Base-by-base conservation (phyloP, 495 filamentous ascomycete species). In the Amniculicola lignicola region DNA sequence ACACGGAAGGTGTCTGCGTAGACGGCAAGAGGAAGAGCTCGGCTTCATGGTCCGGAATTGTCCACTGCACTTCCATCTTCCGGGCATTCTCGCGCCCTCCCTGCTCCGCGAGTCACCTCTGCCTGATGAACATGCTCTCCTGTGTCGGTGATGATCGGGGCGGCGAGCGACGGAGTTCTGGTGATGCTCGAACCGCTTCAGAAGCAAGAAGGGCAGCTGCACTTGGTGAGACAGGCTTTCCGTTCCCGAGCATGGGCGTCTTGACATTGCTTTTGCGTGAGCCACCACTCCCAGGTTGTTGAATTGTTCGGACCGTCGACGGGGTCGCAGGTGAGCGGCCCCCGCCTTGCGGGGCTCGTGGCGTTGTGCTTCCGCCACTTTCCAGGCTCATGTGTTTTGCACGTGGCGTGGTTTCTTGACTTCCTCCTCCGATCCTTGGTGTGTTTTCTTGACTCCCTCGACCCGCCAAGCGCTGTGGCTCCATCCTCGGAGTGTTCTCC, bases 381-480 rank as follows among this genome's bases (percentile, higher is more conserved):
- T 57, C 57, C 25, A 47, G 18, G 28, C 62, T 61, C 3, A 54
- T 9, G 28, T 61, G 58, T 37, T 33, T 43, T 22, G 53, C 52
- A n/a, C 61, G 61, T n/a, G 61, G 61, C 23, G 61, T 64, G 5
- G 56, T 59, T 6, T 64, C 56, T 49, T 64, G 55, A 43, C 61
- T 64, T n/a, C 61, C 61, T 23, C 56, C 39, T 11, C 35, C 48
- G 18, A 29, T 14, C 11, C 58, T 23, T 6, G 58, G 58, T 28
- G 58, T 61, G 29, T 47, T 53, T 21, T 62, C 53, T 5, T 41
- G 29, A 28, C 49, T 62, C 14, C 51, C 39, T 12, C n/a, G n/a
- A 19, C 29, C 51, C 23, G 41, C 19, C 4, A 25, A 7, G 10
- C 25, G 23, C 21, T 50, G 25, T 15, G 37, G 7, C 9, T 9